Evolutionary conservation across 495 filamentous ascomycete genomes (phyloP).

Genomic region (Bombardia bombarda): DNA sequence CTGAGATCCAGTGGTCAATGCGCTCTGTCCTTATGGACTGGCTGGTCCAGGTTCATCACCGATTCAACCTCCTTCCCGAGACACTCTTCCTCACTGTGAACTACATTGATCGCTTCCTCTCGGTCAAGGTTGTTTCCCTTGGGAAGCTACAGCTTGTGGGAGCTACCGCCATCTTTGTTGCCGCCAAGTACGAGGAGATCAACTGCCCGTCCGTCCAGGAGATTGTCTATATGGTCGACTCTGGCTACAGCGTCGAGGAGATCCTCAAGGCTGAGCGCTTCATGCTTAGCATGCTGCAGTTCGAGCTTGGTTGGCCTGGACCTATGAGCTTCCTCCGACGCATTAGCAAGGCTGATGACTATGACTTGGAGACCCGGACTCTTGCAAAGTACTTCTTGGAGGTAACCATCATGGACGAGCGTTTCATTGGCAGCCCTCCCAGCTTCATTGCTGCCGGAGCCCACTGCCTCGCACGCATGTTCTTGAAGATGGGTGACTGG

Average conservation of each 20-base stretch:
- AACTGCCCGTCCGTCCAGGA: constrained; percentile 90
- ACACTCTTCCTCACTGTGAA: constrained; percentile 91
- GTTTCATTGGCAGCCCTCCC: constrained; percentile 83
- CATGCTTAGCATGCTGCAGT: constrained; percentile 93
- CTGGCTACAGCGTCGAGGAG: constrained; percentile 79
- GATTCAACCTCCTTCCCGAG: constrained; percentile 86
- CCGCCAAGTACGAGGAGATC: constrained; percentile 97
- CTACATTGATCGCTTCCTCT: constrained; percentile 94
- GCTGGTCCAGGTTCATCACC: constrained; percentile 90
- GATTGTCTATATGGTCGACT: constrained; percentile 98
- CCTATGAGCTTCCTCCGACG: constrained; percentile 96
- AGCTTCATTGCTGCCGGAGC: constrained; percentile 89
- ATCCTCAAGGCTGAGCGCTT: constrained; percentile 96
- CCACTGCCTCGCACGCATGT: constrained; percentile 83
- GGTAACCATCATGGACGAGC: constrained; percentile 95
- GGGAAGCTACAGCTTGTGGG: constrained; percentile 94
- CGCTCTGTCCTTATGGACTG: constrained; percentile 96
- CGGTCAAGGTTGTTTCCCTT: constrained; percentile 86
- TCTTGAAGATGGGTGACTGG: constrained; percentile 86
- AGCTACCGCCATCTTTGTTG: constrained; percentile 90
- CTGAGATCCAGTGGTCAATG: constrained; percentile 99
- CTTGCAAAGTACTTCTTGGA: constrained; percentile 98
- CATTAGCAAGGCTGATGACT: constrained; percentile 98
- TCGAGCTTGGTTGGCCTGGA: constrained; percentile 92
- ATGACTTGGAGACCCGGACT: constrained; percentile 90